Evolutionary conservation across 2,329 filamentous ascomycete species (phyloP), one percentile per base, ranked within the genome.

Genomic region (Cryoendolithus antarcticus): DNA sequence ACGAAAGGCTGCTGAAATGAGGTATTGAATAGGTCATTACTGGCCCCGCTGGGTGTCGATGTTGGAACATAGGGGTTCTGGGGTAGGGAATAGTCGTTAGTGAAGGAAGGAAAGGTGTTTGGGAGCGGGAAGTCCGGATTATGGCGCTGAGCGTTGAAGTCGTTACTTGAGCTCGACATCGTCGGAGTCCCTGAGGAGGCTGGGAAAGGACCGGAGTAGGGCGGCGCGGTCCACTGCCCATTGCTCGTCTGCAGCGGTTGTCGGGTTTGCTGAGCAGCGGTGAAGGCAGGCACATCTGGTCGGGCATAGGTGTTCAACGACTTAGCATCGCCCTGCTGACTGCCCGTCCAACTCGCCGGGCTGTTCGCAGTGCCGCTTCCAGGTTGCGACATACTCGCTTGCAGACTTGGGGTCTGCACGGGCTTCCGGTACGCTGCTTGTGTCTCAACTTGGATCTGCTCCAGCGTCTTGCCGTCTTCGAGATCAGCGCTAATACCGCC

Each of bases 1-100:
- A 96, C 76, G 53, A 94, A 81, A 0, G 88, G 88, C 49, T 93
- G 83, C 53, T 88, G 81, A 55, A 88, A 86, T 11, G 68, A 57
- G 8, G 46, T 45, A 11, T 55, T 36, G 31, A 35, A 40, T 27
- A 47, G 40, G 6, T 34, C 41, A 13, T 12, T 30, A 24, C 15
- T 31, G 12, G 15, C 24, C 24, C 24, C 24, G 24, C 6, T 27
- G 6, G 24, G 21, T 19, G 34, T 19, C 24, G 24, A 27, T 27
- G 24, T 27, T 4, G 24, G 24, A 2, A 27, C 24, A 8, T 27
- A 27, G 4, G 24, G 4, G 7, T 27, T 27, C 31, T 32, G 31
- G 4, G 31, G 31, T 7, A 12, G 31, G 4, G 31, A 32, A 6
- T 12, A 32, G 31, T 32, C 31, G 11, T 11, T 15, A 9, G 11